Conservation (phyloP, 257 asterid genomes). For the Penstemon davidsonii region DNA sequence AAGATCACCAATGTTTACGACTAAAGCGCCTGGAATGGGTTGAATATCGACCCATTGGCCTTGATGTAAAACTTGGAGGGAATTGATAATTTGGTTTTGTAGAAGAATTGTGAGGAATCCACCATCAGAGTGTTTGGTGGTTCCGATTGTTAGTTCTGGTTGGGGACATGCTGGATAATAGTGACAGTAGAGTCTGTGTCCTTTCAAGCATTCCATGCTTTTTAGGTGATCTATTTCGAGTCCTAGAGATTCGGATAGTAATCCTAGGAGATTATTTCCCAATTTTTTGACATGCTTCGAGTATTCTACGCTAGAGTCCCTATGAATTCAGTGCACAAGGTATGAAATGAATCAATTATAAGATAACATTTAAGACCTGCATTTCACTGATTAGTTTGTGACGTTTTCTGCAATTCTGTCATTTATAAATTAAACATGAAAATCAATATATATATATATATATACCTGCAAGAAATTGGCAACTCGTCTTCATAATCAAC, state of each 20-base stretch:
- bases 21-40: conserved; percentile 21
- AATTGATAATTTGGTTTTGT: conserved; percentile 16
- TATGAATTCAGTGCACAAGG: neutral
- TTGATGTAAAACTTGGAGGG: conserved; percentile 23
- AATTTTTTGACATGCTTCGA: conserved; percentile 4
- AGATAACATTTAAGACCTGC: neutral
- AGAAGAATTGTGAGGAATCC: conserved; percentile 28
- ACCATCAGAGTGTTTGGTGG: conserved; percentile 20
- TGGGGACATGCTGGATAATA: conserved; percentile 32
- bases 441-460: too few relatives aligned
- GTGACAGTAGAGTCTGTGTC: conserved; percentile 17
- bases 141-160: conserved; percentile 26
- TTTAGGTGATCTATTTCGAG: conserved; percentile 20
- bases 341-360: neutral
- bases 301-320: conserved; percentile 1
- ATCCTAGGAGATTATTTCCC: conserved; percentile 16
- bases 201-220: conserved; percentile 24
- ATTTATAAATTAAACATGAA: too few relatives aligned
- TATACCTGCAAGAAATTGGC: conserved; percentile 35
- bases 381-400: too few relatives aligned
- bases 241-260: conserved; percentile 29
- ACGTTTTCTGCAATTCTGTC: too few relatives aligned
- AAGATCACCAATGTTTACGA: conserved; percentile 28
- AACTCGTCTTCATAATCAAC: conserved; percentile 23
- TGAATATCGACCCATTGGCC: conserved; percentile 26